Conservation (phyloP, 345 rosid genomes). For the Excoecaria cochinchinensis region DNA sequence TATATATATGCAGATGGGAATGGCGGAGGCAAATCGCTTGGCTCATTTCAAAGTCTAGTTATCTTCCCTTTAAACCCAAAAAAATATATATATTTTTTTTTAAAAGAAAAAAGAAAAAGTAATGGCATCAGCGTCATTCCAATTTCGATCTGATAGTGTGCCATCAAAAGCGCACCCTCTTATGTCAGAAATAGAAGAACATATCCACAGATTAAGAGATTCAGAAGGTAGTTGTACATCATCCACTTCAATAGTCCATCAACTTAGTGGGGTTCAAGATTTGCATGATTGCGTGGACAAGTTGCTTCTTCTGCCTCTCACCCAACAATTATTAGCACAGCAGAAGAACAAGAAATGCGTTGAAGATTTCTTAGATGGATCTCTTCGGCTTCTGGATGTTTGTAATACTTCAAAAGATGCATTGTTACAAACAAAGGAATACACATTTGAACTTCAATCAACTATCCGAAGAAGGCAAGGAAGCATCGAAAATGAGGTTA, state of each 20-base stretch:
- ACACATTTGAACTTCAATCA: conserved; percentile 1
- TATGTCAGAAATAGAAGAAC: conserved; percentile 34
- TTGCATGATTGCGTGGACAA: conserved; percentile 16
- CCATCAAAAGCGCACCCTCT: conserved; percentile 46
- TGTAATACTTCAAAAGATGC: conserved; percentile 17
- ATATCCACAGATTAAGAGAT: conserved; percentile 33
- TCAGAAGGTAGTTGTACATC: conserved; percentile 24
- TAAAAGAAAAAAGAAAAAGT: too few species aligned
- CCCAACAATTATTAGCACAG: background rate
- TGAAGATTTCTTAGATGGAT: conserved; percentile 17
- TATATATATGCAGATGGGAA: too few species aligned
- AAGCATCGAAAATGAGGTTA: background rate
- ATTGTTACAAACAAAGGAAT: conserved; percentile 12
- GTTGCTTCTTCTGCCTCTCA: conserved; percentile 16
- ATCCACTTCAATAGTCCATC: conserved; percentile 20
- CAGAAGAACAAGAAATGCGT: conserved; percentile 5
- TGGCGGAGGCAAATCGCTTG: too few species aligned
- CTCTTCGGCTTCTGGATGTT: conserved; percentile 15
- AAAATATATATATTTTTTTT: too few species aligned
- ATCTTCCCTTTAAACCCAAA: background rate
- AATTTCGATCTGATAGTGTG: conserved; percentile 47
- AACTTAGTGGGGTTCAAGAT: conserved; percentile 10
- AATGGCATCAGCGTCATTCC: conserved; percentile 41
- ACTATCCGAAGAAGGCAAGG: conserved; percentile 16
- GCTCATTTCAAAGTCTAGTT: too few species aligned